phyloP scores from a whole-genome alignment of 306 rosid species.

The Quercus dentata region DNA sequence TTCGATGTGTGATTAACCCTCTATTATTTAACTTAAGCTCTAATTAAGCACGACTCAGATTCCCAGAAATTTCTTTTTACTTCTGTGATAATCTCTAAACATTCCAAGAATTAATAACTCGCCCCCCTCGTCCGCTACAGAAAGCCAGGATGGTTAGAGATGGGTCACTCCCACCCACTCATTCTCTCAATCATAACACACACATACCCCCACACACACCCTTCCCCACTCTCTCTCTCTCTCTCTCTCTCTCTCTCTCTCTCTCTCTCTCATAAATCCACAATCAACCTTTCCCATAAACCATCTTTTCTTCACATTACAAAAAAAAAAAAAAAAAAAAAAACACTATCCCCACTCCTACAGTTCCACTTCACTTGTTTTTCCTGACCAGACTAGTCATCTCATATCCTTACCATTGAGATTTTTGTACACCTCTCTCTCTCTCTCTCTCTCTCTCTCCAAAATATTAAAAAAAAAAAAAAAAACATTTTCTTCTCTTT shows the following conservation, averaged over 20 bases:
- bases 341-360: constrained; percentile 35
- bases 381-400: constrained; percentile 78
- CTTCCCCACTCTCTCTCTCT: constrained; percentile 3
- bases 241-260: no score
- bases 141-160: constrained; percentile 53
- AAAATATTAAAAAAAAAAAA: neutral
- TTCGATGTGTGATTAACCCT: fast-evolving
- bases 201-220: constrained; percentile 3
- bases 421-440: constrained; percentile 45
- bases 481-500: constrained; percentile 16
- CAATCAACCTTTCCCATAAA: constrained; percentile 46
- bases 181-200: constrained; percentile 79
- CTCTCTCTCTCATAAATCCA: constrained; percentile 26
- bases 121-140: constrained; percentile 95
- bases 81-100: constrained; percentile 28
- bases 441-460: no score
- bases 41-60: neutral
- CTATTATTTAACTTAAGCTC: no score
- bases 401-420: constrained; percentile 58
- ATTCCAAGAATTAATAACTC: constrained; percentile 59
- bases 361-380: constrained; percentile 38
- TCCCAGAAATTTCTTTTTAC: neutral
- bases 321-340: constrained; percentile 22
- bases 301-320: constrained; percentile 37
- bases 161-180: constrained; percentile 91